Conservation (phyloP, 2,329 filamentous ascomycete genomes). For the Teratosphaeria viscida region DNA sequence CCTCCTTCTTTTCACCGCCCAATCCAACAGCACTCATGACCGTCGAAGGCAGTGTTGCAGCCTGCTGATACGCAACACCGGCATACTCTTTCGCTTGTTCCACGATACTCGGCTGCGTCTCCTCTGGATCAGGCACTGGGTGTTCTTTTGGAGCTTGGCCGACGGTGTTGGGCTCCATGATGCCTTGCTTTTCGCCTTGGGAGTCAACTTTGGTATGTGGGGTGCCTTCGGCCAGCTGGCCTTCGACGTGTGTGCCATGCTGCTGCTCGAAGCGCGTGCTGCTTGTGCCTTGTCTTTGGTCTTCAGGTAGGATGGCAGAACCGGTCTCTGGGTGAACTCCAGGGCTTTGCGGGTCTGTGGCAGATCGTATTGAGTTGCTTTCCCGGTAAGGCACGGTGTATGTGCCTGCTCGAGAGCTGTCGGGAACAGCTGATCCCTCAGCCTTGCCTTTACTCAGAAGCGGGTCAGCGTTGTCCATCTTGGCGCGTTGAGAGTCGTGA, state of each 20-base stretch:
- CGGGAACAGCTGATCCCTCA: conserved; percentile 5
- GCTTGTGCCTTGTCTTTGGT: conserved; percentile 30
- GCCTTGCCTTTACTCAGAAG: conserved; percentile 6
- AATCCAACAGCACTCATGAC: conserved; percentile 26
- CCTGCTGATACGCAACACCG: conserved; percentile 16
- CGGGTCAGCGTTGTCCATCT: conserved; percentile 4
- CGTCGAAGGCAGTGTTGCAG: conserved; percentile 21
- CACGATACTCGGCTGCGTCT: conserved; percentile 26
- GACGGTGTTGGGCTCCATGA: conserved; percentile 39
- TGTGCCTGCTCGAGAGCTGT: conserved; percentile 11
- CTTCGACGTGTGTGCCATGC: conserved; percentile 33
- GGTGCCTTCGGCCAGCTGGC: conserved; percentile 33
- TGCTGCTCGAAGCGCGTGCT: conserved; percentile 33
- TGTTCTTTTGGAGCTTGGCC: conserved; percentile 41
- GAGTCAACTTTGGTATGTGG: conserved; percentile 33
- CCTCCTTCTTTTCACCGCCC: conserved; percentile 17
- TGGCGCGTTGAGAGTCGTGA: neutral
- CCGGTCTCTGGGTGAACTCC: conserved; percentile 14
- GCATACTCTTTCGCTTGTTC: conserved; percentile 35
- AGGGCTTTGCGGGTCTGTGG: neutral
- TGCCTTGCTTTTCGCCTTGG: conserved; percentile 34
- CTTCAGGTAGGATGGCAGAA: conserved; percentile 27
- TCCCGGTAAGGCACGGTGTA: conserved; percentile 17
- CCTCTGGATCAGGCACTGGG: conserved; percentile 19
- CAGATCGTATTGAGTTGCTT: neutral